phyloP scores from a whole-genome alignment of 768 basidiomycete species.

The Boletus insuetus region DNA sequence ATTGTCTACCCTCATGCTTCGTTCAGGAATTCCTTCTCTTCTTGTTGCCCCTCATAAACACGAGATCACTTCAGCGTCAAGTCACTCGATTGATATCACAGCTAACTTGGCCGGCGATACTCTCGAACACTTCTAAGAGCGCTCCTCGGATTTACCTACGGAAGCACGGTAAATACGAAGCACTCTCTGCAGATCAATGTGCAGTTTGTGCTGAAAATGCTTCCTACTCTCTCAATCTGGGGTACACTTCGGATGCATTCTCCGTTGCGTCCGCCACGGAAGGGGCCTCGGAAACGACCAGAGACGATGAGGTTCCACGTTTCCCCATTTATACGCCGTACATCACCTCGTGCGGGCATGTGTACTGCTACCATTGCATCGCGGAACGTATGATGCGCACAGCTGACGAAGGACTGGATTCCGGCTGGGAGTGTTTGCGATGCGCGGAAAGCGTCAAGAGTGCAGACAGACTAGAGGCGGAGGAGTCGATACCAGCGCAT shows the following conservation, averaged over 20 bases:
- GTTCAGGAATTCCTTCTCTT: conserved; percentile 94
- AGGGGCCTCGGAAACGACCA: conserved; percentile 12
- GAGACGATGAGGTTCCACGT: conserved; percentile 41
- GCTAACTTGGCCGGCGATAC: conserved; percentile 30
- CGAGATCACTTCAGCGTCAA: conserved; percentile 60
- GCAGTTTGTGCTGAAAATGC: conserved; percentile 87
- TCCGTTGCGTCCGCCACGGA: conserved; percentile 24
- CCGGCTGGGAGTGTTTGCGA: conserved; percentile 80
- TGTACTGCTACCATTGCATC: conserved; percentile 94
- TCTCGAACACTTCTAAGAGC: conserved; percentile 27
- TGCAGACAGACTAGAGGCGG: conserved; percentile 54
- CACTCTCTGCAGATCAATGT: conserved; percentile 73
- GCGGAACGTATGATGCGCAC: conserved; percentile 76
- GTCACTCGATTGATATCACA: conserved; percentile 37
- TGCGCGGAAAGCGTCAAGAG: conserved; percentile 65
- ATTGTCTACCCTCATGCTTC: conserved; percentile 1
- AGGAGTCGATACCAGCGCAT: conserved; percentile 16
- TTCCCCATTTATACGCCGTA: conserved; percentile 82
- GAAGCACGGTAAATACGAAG: conserved; percentile 60
- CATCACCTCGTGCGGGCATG: conserved; percentile 76
- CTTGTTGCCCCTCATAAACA: conserved; percentile 79
- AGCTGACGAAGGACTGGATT: conserved; percentile 56
- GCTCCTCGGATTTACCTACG: conserved; percentile 7
- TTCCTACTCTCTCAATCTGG: conserved; percentile 54
- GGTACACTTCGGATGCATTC: conserved; percentile 52